Percentiles rank a stretch among this genome's conserved stretches.
phyloP scores from a whole-genome alignment of 805 yeast species.

The Sungouiozyma ichnusensis region DNA sequence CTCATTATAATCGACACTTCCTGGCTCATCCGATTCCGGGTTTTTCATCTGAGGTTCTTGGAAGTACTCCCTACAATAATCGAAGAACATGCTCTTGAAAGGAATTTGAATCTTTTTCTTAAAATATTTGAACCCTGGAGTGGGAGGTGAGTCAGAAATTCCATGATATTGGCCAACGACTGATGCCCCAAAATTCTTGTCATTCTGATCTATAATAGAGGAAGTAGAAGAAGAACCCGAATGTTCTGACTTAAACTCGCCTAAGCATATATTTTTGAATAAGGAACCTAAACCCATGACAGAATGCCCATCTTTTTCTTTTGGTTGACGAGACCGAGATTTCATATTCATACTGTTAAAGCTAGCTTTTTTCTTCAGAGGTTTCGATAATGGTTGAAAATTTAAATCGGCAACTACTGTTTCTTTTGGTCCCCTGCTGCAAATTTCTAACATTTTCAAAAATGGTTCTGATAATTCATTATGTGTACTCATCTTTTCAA shows the following conservation, averaged over 20 bases:
- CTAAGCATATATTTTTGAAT: constrained; percentile 21
- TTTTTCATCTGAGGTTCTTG: constrained; percentile 92
- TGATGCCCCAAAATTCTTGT: constrained; percentile 15
- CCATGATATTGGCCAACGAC: constrained; percentile 28
- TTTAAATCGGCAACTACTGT: neutral
- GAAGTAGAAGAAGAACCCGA: constrained; percentile 12
- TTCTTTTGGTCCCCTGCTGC: neutral
- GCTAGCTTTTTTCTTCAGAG: constrained; percentile 5
- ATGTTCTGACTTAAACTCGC: constrained; percentile 8
- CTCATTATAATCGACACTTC: constrained; percentile 73
- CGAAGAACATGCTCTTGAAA: constrained; percentile 52
- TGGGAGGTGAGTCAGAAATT: constrained; percentile 41
- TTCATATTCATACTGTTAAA: constrained; percentile 2
- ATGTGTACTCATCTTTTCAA: constrained; percentile 40
- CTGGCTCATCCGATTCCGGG: constrained; percentile 81
- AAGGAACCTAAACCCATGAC: constrained; percentile 21
- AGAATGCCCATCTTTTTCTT: neutral
- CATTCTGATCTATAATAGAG: constrained; percentile 17
- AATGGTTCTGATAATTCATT: constrained; percentile 58
- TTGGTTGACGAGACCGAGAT: neutral
- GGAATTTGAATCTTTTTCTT: constrained; percentile 34
- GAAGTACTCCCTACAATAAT: constrained; percentile 77
- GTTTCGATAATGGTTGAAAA: neutral
- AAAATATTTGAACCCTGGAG: constrained; percentile 40
- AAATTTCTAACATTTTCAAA: constrained; percentile 24